Evolutionary conservation across 495 filamentous ascomycete species (phyloP), one percentile per base, ranked within the genome.

Genomic region (Durotheca rogersii): DNA sequence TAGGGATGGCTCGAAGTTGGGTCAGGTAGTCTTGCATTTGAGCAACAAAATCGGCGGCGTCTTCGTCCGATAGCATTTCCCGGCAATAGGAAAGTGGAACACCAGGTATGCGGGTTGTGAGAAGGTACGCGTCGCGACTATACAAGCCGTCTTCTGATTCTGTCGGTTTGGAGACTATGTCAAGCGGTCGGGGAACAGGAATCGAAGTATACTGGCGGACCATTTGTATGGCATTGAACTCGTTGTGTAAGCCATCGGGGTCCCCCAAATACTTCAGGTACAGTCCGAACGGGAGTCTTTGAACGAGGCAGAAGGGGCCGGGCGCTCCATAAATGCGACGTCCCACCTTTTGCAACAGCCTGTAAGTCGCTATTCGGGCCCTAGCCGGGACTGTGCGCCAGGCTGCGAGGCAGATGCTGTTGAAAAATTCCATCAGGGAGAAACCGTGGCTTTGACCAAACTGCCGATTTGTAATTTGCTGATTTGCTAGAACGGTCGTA

Each of bases 271-370:
- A 48, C 30, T 69, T 69, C 9, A 68, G 41, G 42, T 68, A 71
- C 7, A 68, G 55, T 14, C 67, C 67, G 37, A 68, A 68, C 4
- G 61, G 67, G 33, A 66, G 31, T 50, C 57, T 59, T 32, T 63
- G 64, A 29, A 66, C 54, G 4, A 4, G 16, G 3, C 39, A 15
- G 43, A 30, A n/a, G 7, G 30, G 12, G 10, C 18, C 18, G 17
- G 12, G 20, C 18, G 10, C 6, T 27, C 60, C 61, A 27, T 70
- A 68, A 2, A 64, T 17, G 29, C 34, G 29, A 6, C 14, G 18
- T 27, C 64, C 61, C 39, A 63, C 38, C 33, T 33, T 51, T 27
- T n/a, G 36, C 12, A 70, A 38, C 23, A 36, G 25, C n/a, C 35
- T 35, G 47, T 70, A 69, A 27, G 47, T 29, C 16, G 47, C 36